phyloP scores from a whole-genome alignment of 2,329 filamentous ascomycete species.

The Fusarium marasasianum region DNA sequence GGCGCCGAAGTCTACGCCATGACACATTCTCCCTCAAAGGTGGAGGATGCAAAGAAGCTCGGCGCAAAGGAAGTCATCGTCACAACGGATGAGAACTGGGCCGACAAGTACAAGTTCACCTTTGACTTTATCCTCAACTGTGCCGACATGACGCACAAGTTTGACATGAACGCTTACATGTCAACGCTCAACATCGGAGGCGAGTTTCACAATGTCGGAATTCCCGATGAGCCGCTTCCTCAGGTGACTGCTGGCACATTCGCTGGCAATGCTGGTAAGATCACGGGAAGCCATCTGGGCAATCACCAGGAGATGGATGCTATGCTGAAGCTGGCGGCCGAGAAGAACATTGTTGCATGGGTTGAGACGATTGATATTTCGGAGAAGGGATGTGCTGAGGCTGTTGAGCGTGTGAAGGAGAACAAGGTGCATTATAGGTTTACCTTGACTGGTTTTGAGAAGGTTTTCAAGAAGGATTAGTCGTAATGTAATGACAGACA shows the following conservation, averaged over 20 bases:
- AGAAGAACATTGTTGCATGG: conserved; percentile 65
- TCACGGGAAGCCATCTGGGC: conserved; percentile 68
- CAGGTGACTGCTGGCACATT: conserved; percentile 54
- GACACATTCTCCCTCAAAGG: conserved; percentile 68
- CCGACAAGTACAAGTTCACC: conserved; percentile 59
- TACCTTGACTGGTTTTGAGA: conserved; percentile 73
- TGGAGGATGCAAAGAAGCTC: conserved; percentile 67
- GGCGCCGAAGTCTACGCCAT: conserved; percentile 73
- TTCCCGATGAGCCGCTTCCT: conserved; percentile 61
- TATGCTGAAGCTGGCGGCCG: conserved; percentile 65
- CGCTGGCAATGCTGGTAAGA: conserved; percentile 60
- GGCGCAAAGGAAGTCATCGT: conserved; percentile 67
- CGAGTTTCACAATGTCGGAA: conserved; percentile 66
- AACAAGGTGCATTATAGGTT: conserved; percentile 79
- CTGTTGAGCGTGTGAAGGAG: conserved; percentile 73
- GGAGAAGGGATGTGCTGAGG: conserved; percentile 74
- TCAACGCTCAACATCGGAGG: conserved; percentile 61
- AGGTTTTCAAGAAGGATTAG: conserved; percentile 60
- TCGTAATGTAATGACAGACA: neutral
- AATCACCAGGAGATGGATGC: conserved; percentile 67
- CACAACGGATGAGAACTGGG: conserved; percentile 64
- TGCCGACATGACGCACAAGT: conserved; percentile 60
- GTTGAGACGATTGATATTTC: conserved; percentile 72
- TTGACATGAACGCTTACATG: conserved; percentile 63
- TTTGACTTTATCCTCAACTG: conserved; percentile 64